Conservation (phyloP, 1,284 basidiomycete genomes). For the Dichomitus squalens region DNA sequence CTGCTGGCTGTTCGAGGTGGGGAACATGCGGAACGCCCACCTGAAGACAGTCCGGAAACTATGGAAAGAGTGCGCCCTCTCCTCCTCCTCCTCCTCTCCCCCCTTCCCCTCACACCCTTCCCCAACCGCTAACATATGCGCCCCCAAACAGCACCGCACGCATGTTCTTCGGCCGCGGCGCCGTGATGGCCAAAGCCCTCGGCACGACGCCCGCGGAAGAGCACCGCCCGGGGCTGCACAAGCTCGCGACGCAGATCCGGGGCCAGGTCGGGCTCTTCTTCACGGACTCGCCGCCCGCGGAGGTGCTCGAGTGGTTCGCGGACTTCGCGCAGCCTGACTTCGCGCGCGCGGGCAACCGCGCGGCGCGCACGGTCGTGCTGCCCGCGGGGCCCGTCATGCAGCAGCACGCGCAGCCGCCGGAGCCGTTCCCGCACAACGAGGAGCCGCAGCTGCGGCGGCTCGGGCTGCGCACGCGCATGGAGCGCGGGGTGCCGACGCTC, state of each 20-base stretch:
- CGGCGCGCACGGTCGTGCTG: slow-evolving; percentile 75
- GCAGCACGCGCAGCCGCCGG: slow-evolving; percentile 71
- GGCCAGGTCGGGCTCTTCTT: slow-evolving; percentile 94
- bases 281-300: slow-evolving; percentile 85
- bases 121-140: neutral
- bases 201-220: slow-evolving; percentile 89
- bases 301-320: slow-evolving; percentile 94
- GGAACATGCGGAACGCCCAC: slow-evolving; percentile 93
- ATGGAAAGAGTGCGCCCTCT: slow-evolving; percentile 84
- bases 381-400: slow-evolving; percentile 77
- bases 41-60: slow-evolving; percentile 91
- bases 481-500: slow-evolving; percentile 88
- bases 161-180: slow-evolving; percentile 92
- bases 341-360: slow-evolving; percentile 85
- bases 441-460: slow-evolving; percentile 94
- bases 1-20: slow-evolving; percentile 94
- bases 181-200: slow-evolving; percentile 96
- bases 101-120: neutral
- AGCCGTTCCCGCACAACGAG: slow-evolving; percentile 94
- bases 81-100: slow-evolving; percentile 8
- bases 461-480: slow-evolving; percentile 85
- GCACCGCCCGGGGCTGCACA: slow-evolving; percentile 78
- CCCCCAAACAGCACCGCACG: slow-evolving; percentile 67
- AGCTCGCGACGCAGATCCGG: slow-evolving; percentile 86
- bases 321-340: slow-evolving; percentile 91